phyloP scores from a whole-genome alignment of 768 basidiomycete species.

The Terana coerulea region DNA sequence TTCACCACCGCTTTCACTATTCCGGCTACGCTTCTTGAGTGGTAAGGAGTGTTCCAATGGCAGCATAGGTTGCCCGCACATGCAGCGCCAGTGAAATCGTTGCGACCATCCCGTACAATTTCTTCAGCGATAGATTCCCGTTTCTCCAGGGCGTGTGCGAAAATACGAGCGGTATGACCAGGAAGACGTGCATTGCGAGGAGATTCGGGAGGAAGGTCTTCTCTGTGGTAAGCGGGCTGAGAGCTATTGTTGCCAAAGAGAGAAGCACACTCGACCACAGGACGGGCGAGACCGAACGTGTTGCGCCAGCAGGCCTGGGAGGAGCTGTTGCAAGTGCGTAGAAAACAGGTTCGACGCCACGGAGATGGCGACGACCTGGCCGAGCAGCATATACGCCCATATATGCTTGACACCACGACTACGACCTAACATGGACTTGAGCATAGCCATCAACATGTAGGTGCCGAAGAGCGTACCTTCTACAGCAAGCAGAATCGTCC shows the following conservation, averaged over 20 bases:
- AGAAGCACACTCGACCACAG: slow-evolving; percentile 42
- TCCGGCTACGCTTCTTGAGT: slow-evolving; percentile 9
- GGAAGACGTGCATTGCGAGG: slow-evolving; percentile 54
- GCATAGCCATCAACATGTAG: too few species aligned
- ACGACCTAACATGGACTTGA: slow-evolving; percentile 26
- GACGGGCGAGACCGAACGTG: slow-evolving; percentile 14
- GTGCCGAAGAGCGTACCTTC: slow-evolving; percentile 42
- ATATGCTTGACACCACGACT: slow-evolving; percentile 41
- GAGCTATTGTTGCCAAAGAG: slow-evolving; percentile 41
- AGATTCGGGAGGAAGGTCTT: slow-evolving; percentile 55
- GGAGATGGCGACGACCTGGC: slow-evolving; percentile 68
- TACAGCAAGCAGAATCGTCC: slow-evolving; percentile 47
- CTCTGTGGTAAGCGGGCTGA: slow-evolving; percentile 39
- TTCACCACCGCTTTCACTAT: slow-evolving; percentile 30
- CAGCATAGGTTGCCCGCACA: slow-evolving; percentile 27
- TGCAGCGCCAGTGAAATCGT: slow-evolving; percentile 33
- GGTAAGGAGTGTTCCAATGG: slow-evolving; percentile 21
- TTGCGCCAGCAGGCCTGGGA: not conserved
- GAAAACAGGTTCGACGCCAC: slow-evolving; percentile 64
- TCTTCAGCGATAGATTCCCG: slow-evolving; percentile 19
- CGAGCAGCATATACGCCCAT: slow-evolving; percentile 72
- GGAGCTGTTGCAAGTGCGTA: slow-evolving; percentile 36
- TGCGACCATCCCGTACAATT: slow-evolving; percentile 29
- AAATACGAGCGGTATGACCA: slow-evolving; percentile 45
- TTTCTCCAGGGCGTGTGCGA: slow-evolving; percentile 11